These are phyloP conservation scores for Tetrapisispora phaffii DNA, from an alignment of 805 yeast genomes.

Conservation along the genomic window DNA sequence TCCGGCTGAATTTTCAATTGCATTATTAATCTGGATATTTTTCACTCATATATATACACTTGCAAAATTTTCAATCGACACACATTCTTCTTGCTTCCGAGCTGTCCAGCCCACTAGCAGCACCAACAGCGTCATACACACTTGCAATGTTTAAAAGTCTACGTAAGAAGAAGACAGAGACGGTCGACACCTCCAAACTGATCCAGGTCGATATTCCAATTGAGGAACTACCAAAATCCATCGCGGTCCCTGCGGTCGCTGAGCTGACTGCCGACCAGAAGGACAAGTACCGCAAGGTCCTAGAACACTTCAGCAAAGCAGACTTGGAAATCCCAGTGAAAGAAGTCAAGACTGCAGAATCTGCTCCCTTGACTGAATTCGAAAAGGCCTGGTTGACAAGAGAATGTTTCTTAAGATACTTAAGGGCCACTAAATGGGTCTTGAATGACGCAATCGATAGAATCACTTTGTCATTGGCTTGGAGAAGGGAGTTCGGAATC, in stretches of 20 bases:
- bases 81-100: no score
- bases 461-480: conserved; percentile 65
- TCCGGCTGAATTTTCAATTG: no score
- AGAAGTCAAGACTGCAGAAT: conserved; percentile 33
- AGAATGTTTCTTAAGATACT: conserved; percentile 82
- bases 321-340: conserved; percentile 40
- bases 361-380: conserved; percentile 26
- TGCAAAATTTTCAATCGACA: no score
- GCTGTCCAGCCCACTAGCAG: not conserved
- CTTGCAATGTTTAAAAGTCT: conserved; percentile 20
- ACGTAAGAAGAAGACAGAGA: conserved; percentile 19
- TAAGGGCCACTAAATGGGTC: conserved; percentile 91
- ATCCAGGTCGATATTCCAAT: conserved; percentile 42
- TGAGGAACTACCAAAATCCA: conserved; percentile 39
- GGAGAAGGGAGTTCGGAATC: conserved; percentile 93
- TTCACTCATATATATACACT: no score
- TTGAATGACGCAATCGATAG: conserved; percentile 60
- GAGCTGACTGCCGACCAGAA: conserved; percentile 46
- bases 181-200: conserved; percentile 13
- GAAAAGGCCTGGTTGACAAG: conserved; percentile 91
- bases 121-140: no score
- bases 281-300: conserved; percentile 51
- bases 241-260: conserved; percentile 42
- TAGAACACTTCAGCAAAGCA: conserved; percentile 51
- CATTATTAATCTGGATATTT: no score